Conservation (phyloP, 371 early-diverging fungal species). For the Haplosporangium sp. region DNA sequence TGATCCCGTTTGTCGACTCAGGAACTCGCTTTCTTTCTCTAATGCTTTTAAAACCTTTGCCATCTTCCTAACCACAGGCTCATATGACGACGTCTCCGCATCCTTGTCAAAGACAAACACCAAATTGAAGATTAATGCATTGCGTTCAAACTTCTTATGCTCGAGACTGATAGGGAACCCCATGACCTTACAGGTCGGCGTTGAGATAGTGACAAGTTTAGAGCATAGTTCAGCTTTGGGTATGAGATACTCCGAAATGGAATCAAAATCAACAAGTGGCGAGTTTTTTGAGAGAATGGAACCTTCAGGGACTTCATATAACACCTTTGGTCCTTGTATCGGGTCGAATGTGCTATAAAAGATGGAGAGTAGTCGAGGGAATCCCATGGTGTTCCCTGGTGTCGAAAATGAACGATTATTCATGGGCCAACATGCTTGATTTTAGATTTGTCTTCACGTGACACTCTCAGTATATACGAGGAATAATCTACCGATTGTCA, state of each 20-base stretch:
- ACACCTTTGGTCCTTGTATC: conserved; percentile 86
- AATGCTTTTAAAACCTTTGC: conserved; percentile 79
- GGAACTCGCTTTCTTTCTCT: conserved; percentile 84
- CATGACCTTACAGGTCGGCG: conserved; percentile 79
- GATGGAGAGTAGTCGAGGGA: conserved; percentile 83
- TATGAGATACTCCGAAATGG: conserved; percentile 90
- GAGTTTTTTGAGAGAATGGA: conserved; percentile 65
- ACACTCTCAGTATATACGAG: neutral
- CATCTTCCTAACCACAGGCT: conserved; percentile 85
- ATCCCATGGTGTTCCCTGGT: conserved; percentile 58
- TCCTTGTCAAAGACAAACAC: conserved; percentile 90
- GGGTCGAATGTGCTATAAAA: conserved; percentile 90
- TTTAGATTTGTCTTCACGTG: neutral
- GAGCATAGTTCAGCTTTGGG: conserved; percentile 86
- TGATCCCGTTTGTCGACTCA: conserved; percentile 58
- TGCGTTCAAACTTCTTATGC: conserved; percentile 80
- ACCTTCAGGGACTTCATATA: conserved; percentile 87
- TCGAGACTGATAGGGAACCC: conserved; percentile 83
- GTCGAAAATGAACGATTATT: neutral
- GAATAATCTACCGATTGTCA: conserved; percentile 1
- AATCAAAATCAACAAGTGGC: conserved; percentile 82
- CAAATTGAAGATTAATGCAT: conserved; percentile 89
- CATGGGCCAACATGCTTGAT: neutral
- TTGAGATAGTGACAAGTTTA: conserved; percentile 81
- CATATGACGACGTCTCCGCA: conserved; percentile 80